A percentile compares a stretch with the other conserved stretches of the same genome.
These are phyloP conservation scores for Pyrrhoderma lamaoense DNA, from an alignment of 1,284 basidiomycete species.

Conservation along the genomic window DNA sequence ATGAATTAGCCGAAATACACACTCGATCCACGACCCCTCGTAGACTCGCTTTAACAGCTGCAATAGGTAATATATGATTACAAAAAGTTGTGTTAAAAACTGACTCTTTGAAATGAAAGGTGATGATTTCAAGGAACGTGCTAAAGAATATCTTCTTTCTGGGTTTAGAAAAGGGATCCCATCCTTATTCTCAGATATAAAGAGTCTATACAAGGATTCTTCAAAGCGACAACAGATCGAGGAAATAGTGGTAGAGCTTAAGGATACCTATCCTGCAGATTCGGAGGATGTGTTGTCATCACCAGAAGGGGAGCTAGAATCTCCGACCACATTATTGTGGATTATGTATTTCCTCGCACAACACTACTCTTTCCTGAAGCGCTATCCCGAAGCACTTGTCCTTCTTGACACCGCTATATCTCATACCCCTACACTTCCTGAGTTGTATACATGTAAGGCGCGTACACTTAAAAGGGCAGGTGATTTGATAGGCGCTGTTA, in stretches of 20 bases:
- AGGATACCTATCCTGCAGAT: slow-evolving; percentile 22
- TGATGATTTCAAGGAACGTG: slow-evolving; percentile 60
- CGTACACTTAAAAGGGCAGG: slow-evolving; percentile 86
- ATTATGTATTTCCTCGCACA: slow-evolving; percentile 92
- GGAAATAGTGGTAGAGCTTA: slow-evolving; percentile 57
- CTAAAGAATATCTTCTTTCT: slow-evolving; percentile 61
- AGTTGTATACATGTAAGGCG: slow-evolving; percentile 80
- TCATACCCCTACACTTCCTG: slow-evolving; percentile 93
- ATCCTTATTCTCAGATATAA: slow-evolving; percentile 91
- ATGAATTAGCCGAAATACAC: slow-evolving; percentile 51
- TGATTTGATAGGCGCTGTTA: slow-evolving; percentile 70
- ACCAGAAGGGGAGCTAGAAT: slow-evolving; percentile 27
- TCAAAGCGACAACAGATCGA: slow-evolving; percentile 67
- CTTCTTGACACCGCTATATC: slow-evolving; percentile 61
- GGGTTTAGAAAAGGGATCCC: slow-evolving; percentile 86
- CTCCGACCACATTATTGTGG: slow-evolving; percentile 91
- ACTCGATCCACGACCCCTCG: slow-evolving; percentile 68
- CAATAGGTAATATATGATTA: slow-evolving; percentile 36
- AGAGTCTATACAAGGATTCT: slow-evolving; percentile 68
- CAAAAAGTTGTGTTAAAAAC: neutral
- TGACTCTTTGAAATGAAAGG: slow-evolving; percentile 29
- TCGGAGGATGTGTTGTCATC: neutral
- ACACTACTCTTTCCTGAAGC: slow-evolving; percentile 69
- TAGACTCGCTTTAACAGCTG: slow-evolving; percentile 64
- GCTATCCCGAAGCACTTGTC: slow-evolving; percentile 53